Conservation (phyloP, 2,329 filamentous ascomycete genomes). For the Colletotrichum sp. region DNA sequence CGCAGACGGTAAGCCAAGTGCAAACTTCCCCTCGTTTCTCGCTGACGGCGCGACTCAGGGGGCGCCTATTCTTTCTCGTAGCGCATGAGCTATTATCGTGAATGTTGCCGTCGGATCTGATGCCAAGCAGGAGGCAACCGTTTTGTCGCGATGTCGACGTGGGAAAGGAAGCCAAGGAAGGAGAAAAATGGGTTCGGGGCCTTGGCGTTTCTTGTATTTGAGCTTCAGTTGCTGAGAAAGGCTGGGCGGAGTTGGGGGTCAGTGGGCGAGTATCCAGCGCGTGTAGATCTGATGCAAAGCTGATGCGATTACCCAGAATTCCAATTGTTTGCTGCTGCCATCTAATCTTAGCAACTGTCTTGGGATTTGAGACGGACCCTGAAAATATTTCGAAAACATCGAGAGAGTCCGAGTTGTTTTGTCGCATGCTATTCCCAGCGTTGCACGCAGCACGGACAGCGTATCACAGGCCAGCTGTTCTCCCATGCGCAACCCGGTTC, state of each 20-base stretch:
- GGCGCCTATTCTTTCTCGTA: neutral
- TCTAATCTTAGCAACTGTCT: neutral
- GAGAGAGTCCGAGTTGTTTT: neutral
- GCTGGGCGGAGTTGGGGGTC: neutral
- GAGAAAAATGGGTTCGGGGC: neutral
- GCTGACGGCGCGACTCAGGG: neutral
- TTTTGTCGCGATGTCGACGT: neutral
- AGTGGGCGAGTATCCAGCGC: neutral
- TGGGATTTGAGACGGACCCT: neutral
- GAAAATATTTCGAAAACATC: neutral
- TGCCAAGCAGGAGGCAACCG: slow-evolving; percentile 6
- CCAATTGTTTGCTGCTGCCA: neutral
- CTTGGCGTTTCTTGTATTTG: slow-evolving; percentile 18
- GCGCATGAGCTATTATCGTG: neutral
- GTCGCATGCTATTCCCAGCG: slow-evolving; percentile 17
- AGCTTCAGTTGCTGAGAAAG: neutral
- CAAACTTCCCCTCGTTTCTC: neutral
- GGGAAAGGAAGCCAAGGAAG: neutral
- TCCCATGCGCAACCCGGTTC: neutral
- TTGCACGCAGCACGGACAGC: neutral
- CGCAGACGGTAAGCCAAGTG: slow-evolving; percentile 6
- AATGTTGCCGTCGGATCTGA: neutral
- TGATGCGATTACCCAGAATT: neutral
- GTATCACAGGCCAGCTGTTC: slow-evolving; percentile 13
- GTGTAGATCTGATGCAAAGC: neutral